These are phyloP conservation scores for Barnettozyma salicaria DNA, from an alignment of 805 yeast species.

Conservation along the genomic window DNA sequence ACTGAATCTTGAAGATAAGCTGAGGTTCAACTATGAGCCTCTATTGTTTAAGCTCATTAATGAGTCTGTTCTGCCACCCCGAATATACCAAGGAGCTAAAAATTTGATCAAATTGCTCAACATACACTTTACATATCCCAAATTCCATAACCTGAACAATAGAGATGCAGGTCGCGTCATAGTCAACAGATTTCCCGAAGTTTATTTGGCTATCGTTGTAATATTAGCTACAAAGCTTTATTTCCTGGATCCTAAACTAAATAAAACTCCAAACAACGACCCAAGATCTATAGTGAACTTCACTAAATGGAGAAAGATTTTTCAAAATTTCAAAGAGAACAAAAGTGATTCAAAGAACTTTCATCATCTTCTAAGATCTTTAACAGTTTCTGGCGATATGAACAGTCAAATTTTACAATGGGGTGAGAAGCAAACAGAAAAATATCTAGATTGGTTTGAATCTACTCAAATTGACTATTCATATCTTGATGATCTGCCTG, in stretches of 20 bases:
- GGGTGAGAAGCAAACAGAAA: slow-evolving; percentile 39
- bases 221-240: slow-evolving; percentile 21
- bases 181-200: slow-evolving; percentile 36
- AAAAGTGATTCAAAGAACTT: slow-evolving; percentile 7
- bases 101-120: slow-evolving; percentile 24
- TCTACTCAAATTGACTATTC: slow-evolving; percentile 16
- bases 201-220: slow-evolving; percentile 12
- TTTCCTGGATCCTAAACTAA: slow-evolving; percentile 13
- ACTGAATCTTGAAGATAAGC: neutral
- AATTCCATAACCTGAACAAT: neutral
- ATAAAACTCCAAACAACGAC: neutral
- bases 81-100: slow-evolving; percentile 35
- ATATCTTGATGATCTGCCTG: slow-evolving; percentile 24
- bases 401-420: slow-evolving; percentile 38
- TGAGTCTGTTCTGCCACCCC: slow-evolving; percentile 45
- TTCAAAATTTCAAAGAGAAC: slow-evolving; percentile 15
- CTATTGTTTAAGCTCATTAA: slow-evolving; percentile 36
- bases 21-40: slow-evolving; percentile 30
- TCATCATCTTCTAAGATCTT: slow-evolving; percentile 8
- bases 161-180: slow-evolving; percentile 2
- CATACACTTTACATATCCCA: slow-evolving; percentile 4
- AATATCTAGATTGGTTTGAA: slow-evolving; percentile 48
- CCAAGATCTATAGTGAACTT: slow-evolving; percentile 2
- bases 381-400: slow-evolving; percentile 21
- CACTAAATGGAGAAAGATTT: slow-evolving; percentile 19